These are phyloP conservation scores for Coix lacrymajobi DNA, from an alignment of 176 grass and related monocot species.

Conservation along the genomic window DNA sequence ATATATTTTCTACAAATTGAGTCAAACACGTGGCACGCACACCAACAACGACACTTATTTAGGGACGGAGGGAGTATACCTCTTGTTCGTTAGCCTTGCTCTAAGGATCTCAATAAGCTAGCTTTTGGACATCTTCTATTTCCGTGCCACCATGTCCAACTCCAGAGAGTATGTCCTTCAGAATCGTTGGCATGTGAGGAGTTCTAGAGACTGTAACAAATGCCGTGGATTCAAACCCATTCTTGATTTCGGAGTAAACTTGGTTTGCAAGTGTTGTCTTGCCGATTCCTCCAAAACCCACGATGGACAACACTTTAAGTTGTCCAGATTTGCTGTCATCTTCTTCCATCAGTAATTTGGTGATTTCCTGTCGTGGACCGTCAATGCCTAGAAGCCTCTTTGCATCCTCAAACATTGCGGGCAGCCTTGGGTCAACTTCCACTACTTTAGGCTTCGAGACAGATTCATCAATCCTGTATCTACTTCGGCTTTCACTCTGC, in stretches of 20 bases:
- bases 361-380: background rate
- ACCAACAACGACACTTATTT: no score
- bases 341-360: background rate
- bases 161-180: background rate
- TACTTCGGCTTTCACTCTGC: background rate
- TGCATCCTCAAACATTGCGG: background rate
- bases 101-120: background rate
- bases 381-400: background rate
- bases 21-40: no score
- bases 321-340: background rate
- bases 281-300: background rate
- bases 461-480: background rate
- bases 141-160: background rate
- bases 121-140: background rate
- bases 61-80: no score
- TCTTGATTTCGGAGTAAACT: background rate
- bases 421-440: background rate
- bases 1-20: no score
- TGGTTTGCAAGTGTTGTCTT: conserved; percentile 12
- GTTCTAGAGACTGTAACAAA: background rate
- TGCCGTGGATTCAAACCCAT: background rate
- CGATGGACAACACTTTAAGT: background rate
- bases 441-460: background rate
- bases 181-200: background rate
- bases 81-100: background rate